Percentiles rank a stretch among this genome's conserved stretches.
Conservation (phyloP, 2,329 filamentous ascomycete species). For the Ascochyta rabiei region DNA sequence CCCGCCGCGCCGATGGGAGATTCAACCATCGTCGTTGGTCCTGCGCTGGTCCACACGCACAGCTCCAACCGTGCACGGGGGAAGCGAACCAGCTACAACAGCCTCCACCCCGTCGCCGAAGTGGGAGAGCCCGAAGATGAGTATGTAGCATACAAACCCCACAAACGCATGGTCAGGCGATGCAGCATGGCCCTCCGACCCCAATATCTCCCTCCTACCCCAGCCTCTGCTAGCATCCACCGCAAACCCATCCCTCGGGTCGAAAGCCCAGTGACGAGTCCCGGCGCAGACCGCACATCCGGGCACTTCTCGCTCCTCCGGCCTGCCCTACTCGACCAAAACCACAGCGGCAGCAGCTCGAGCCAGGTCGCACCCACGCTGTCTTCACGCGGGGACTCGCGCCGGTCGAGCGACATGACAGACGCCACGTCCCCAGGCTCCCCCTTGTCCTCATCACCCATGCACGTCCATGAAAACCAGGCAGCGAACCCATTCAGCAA, state of each 20-base stretch:
- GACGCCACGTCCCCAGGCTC: constrained; percentile 24
- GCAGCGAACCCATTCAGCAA: constrained; percentile 34
- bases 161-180: constrained; percentile 10
- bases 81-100: constrained; percentile 39
- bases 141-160: constrained; percentile 24
- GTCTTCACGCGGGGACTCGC: constrained; percentile 10
- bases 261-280: constrained; percentile 22
- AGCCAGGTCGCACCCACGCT: constrained; percentile 25
- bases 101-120: constrained; percentile 43
- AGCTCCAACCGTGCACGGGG: constrained; percentile 43
- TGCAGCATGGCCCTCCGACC: constrained; percentile 15
- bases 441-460: constrained; percentile 9
- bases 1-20: constrained; percentile 25
- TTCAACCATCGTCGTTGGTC: constrained; percentile 30
- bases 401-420: constrained; percentile 13
- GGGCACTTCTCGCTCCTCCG: constrained; percentile 26
- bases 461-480: constrained; percentile 12
- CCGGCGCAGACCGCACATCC: constrained; percentile 26
- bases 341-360: constrained; percentile 35
- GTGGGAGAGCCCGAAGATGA: constrained; percentile 38
- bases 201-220: constrained; percentile 21
- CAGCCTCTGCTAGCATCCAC: constrained; percentile 27
- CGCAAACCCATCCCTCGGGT: constrained; percentile 32
- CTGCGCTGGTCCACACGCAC: constrained; percentile 41
- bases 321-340: constrained; percentile 26